phyloP scores from a whole-genome alignment of 2,329 filamentous ascomycete species.

The Verticillium dahliae region DNA sequence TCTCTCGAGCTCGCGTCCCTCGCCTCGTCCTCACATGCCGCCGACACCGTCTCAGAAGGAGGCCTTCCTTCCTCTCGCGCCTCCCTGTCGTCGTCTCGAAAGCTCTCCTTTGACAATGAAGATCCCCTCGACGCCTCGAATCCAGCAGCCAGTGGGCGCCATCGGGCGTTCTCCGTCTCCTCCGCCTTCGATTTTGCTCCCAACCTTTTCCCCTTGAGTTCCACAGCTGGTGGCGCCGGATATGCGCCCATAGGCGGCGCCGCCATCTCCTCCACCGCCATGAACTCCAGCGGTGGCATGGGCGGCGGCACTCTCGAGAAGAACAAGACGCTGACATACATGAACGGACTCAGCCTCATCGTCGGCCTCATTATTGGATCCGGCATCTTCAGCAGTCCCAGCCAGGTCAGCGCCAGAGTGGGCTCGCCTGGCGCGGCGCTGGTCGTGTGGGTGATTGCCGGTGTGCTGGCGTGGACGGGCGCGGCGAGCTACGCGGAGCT shows the following conservation, averaged over 20 bases:
- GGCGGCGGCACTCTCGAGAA: conserved; percentile 80
- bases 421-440: conserved; percentile 86
- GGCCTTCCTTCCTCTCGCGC: conserved; percentile 63
- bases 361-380: conserved; percentile 92
- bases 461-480: conserved; percentile 92
- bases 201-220: conserved; percentile 86
- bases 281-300: conserved; percentile 38
- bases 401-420: conserved; percentile 84
- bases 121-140: conserved; percentile 67
- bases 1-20: conserved; percentile 94
- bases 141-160: conserved; percentile 37
- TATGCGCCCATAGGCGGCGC: conserved; percentile 87
- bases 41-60: conserved; percentile 47
- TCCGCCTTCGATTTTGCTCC: conserved; percentile 95
- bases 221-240: conserved; percentile 63
- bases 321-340: conserved; percentile 89
- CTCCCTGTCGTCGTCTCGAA: conserved; percentile 88
- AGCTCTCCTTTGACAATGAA: conserved; percentile 80
- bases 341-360: conserved; percentile 88
- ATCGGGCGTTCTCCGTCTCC: conserved; percentile 78
- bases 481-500: conserved; percentile 93
- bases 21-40: conserved; percentile 67
- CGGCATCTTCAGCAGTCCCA: conserved; percentile 92
- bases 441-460: conserved; percentile 86
- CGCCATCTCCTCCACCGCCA: conserved; percentile 44